phyloP scores from a whole-genome alignment of 2,329 filamentous ascomycete species.

The Neophaeococcomyces mojaviensis region DNA sequence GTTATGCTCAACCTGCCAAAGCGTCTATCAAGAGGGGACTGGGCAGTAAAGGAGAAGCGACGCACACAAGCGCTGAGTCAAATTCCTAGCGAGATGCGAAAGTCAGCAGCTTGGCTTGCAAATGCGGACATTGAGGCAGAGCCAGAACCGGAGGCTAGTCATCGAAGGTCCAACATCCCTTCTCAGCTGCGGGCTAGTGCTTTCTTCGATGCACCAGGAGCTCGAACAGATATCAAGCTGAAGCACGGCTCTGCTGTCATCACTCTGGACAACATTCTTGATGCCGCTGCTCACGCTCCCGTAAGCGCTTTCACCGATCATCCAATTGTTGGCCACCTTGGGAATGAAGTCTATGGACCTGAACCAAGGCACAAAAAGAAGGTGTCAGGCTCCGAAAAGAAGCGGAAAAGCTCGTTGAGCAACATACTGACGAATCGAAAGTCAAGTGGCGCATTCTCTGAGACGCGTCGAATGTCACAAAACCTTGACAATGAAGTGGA shows the following conservation, averaged over 20 bases:
- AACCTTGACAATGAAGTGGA: conserved; percentile 12
- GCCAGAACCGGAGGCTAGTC: conserved; percentile 1
- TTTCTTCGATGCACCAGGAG: conserved; percentile 70
- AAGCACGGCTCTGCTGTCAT: conserved; percentile 75
- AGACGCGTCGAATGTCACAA: conserved; percentile 6
- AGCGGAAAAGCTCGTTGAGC: conserved; percentile 27
- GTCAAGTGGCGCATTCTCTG: conserved; percentile 20
- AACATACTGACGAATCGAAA: conserved; percentile 22
- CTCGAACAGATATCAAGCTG: conserved; percentile 48
- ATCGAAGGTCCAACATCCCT: conserved; percentile 52
- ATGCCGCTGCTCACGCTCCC: conserved; percentile 79
- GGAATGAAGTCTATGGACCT: conserved; percentile 63
- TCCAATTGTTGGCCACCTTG: conserved; percentile 67
- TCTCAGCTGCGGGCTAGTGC: conserved; percentile 82
- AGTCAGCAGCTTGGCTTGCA: conserved; percentile 43
- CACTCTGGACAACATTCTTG: conserved; percentile 83
- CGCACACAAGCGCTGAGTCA: conserved; percentile 65
- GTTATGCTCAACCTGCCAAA: conserved; percentile 88
- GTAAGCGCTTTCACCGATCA: conserved; percentile 90
- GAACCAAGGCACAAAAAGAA: conserved; percentile 27
- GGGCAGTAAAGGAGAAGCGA: conserved; percentile 58
- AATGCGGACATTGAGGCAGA: conserved; percentile 20
- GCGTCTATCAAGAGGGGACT: conserved; percentile 67
- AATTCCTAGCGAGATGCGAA: conserved; percentile 49
- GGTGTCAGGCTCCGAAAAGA: conserved; percentile 22